Conservation (phyloP, 1,284 basidiomycete genomes). For the Apiotrichum gracile region DNA sequence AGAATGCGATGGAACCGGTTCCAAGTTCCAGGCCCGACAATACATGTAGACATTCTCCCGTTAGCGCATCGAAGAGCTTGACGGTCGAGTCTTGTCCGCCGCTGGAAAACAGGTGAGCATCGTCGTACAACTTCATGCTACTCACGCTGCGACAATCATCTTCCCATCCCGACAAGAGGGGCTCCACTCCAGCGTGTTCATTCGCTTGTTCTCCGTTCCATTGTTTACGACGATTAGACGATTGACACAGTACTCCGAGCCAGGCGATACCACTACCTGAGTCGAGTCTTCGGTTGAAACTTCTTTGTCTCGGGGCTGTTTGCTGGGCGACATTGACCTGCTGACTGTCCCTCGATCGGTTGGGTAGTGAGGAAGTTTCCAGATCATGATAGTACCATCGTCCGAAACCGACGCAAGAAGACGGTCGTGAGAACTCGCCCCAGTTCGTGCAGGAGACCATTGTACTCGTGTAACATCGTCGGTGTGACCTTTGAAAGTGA, state of each 20-base stretch:
- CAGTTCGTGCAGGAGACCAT: constrained; percentile 29
- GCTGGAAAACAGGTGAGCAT: constrained; percentile 6
- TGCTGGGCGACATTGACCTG: constrained; percentile 17
- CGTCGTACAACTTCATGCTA: neutral
- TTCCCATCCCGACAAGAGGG: constrained; percentile 20
- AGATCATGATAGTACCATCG: constrained; percentile 39
- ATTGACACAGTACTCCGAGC: constrained; percentile 29
- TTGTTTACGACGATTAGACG: constrained; percentile 31
- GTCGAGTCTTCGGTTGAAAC: constrained; percentile 21
- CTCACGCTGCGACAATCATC: constrained; percentile 43
- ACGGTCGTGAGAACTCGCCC: constrained; percentile 7
- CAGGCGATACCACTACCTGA: constrained; percentile 18
- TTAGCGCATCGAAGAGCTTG: constrained; percentile 35
- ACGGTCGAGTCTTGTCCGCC: constrained; percentile 42
- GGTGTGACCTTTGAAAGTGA: constrained; percentile 38
- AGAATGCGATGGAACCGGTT: constrained; percentile 37
- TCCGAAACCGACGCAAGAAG: constrained; percentile 38
- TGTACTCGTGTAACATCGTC: constrained; percentile 39
- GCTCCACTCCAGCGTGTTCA: constrained; percentile 40
- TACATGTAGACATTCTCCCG: constrained; percentile 30
- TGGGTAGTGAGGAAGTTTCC: constrained; percentile 36
- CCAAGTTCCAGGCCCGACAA: constrained; percentile 34
- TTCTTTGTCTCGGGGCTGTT: constrained; percentile 15
- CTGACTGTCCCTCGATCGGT: constrained; percentile 19
- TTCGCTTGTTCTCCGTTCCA: constrained; percentile 35